Evolutionary conservation across 805 yeast species (phyloP), one percentile per base, ranked within the genome.

Genomic region (Zygotorulaspora sp.): DNA sequence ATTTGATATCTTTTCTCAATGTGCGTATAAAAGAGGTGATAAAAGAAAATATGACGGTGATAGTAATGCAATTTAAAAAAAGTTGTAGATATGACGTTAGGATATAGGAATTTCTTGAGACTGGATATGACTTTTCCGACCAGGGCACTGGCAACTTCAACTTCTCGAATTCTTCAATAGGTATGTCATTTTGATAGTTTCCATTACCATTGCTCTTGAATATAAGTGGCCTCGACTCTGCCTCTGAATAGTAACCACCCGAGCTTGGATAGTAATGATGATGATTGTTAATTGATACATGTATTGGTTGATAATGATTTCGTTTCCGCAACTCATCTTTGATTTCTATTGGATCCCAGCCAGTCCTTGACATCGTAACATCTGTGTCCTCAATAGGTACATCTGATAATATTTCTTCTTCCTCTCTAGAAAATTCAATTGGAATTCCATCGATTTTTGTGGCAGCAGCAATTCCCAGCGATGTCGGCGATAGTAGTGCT

Each of bases 81-180:
- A 80, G 48, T 56, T 82, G 89, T 22, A 80, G 54, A 48, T 80
- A 79, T 10, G 88, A 75, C 7, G 80, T 70, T 7, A 80, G 52
- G 19, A 76, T 53, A 50, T 82, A 82, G 5, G 83, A 76, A 0
- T 67, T 58, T 41, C 69, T 70, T 20, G 73, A 76, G 13, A 62
- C 66, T 3, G 86, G 83, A 9, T 63, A 52, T 3, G 78, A 72
- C 5, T 59, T 50, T 5, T 65, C 40, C 5, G 75, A 71, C 85
- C 85, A 79, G 0, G 85, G 83, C 2, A 65, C 63, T 1, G 86
- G 86, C 21, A 80, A 61, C 1, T 50, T 37, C 2, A 47, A 35
- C n/a, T 43, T 31, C 20, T 48, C 73, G 74, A 32, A 43, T 7
- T 31, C 33, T 10, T 33, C 41, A 9, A 34, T 19, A 13, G 30